A percentile compares a stretch with the other conserved stretches of the same genome.
Evolutionary conservation across 352 stramenopile genomes (phyloP).

Genomic region (Pythium vanterpoolii): DNA sequence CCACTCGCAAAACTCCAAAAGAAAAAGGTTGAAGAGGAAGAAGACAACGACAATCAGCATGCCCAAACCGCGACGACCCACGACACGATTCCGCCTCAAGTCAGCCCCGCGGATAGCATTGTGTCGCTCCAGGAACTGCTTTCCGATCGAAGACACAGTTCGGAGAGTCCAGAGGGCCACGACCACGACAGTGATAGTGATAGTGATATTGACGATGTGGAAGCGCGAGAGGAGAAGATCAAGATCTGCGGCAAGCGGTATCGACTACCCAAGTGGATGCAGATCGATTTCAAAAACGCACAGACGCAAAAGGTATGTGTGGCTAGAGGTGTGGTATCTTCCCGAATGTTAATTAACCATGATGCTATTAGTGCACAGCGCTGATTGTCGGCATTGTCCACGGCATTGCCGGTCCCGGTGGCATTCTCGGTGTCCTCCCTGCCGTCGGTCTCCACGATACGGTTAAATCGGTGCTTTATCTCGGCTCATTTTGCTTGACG

Average conservation of each 20-base stretch:
- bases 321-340: too few species aligned
- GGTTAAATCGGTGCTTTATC: conserved; percentile 79
- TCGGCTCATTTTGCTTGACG: conserved; percentile 87
- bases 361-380: conserved; percentile 53
- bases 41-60: conserved; percentile 8
- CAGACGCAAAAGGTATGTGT: conserved; percentile 71
- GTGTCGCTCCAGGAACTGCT: conserved; percentile 50
- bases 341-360: too few species aligned
- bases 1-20: conserved; percentile 21
- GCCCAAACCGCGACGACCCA: neutral
- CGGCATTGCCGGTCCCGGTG: conserved; percentile 78
- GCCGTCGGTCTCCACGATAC: conserved; percentile 85
- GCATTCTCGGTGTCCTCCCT: conserved; percentile 87
- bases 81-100: conserved; percentile 29
- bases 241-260: conserved; percentile 29
- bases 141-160: conserved; percentile 8
- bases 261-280: conserved; percentile 24
- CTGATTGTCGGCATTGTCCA: conserved; percentile 88
- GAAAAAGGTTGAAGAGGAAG: conserved; percentile 16
- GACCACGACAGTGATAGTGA: conserved; percentile 9
- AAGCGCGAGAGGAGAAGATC: conserved; percentile 31
- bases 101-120: conserved; percentile 50
- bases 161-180: conserved; percentile 15
- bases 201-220: conserved; percentile 18
- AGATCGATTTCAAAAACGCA: conserved; percentile 66